Evolutionary conservation across 768 basidiomycete genomes (phyloP).

Genomic region (Scleroderma bovista): DNA sequence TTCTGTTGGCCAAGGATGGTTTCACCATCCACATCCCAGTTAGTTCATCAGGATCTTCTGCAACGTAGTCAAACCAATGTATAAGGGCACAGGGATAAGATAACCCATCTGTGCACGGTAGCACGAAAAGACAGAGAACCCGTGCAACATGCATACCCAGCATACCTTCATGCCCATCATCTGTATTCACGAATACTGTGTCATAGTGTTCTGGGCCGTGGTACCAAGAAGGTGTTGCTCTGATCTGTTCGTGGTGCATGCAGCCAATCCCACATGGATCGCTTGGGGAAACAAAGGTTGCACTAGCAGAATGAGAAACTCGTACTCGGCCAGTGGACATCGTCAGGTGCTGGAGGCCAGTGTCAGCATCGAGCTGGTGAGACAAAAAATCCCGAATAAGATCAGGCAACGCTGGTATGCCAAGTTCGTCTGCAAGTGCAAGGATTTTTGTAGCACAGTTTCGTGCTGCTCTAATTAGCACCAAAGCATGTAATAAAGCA

Average conservation of each 20-base stretch:
- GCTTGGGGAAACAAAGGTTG: neutral
- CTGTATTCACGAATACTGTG: constrained; percentile 21
- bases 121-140: constrained; percentile 18
- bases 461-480: neutral
- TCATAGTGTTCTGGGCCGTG: constrained; percentile 23
- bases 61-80: constrained; percentile 14
- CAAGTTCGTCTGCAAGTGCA: neutral
- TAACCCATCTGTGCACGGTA: constrained; percentile 2
- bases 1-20: constrained; percentile 4
- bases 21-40: constrained; percentile 19
- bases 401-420: neutral
- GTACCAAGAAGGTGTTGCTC: constrained; percentile 25
- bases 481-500: neutral
- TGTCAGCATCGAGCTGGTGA: neutral
- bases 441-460: neutral
- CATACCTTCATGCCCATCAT: constrained; percentile 16
- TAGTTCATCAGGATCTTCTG: constrained; percentile 9
- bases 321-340: neutral
- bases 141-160: constrained; percentile 19
- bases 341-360: neutral
- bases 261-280: constrained; percentile 9
- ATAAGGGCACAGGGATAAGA: constrained; percentile 17
- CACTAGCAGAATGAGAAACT: neutral
- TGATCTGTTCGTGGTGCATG: constrained; percentile 26
- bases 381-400: neutral